These are phyloP conservation scores for Lactarius vividus DNA, from an alignment of 768 basidiomycete genomes.

Conservation along the genomic window DNA sequence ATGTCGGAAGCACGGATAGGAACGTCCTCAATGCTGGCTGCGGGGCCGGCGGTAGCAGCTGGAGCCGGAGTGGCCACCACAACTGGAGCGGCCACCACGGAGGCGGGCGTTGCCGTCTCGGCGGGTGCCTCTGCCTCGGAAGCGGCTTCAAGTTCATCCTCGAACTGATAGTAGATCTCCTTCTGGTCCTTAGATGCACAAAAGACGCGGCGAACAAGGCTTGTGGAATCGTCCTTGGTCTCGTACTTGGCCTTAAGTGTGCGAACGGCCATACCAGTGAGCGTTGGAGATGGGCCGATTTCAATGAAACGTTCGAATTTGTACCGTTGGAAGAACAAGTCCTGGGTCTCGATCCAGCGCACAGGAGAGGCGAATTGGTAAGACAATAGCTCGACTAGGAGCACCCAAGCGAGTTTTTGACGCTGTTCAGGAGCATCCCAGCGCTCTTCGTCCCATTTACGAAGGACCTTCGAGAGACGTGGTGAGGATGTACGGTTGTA, in stretches of 20 bases:
- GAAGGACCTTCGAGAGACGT: constrained; percentile 90
- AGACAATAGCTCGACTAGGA: constrained; percentile 93
- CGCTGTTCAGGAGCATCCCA: constrained; percentile 83
- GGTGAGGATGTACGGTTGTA: constrained; percentile 97
- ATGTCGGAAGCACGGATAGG: constrained; percentile 92
- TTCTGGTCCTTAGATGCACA: constrained; percentile 95
- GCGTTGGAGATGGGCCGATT: constrained; percentile 92
- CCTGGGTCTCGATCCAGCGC: constrained; percentile 99
- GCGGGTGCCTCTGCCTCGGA: constrained; percentile 38
- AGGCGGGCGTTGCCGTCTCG: constrained; percentile 33
- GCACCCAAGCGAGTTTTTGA: constrained; percentile 92
- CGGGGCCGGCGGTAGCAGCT: constrained; percentile 42
- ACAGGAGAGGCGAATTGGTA: constrained; percentile 99
- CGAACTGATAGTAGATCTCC: constrained; percentile 97
- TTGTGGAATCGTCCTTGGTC: constrained; percentile 78
- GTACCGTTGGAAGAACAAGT: constrained; percentile 83
- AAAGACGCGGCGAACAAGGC: constrained; percentile 73
- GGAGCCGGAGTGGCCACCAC: constrained; percentile 42
- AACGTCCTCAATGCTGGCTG: constrained; percentile 77
- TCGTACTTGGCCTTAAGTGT: constrained; percentile 95
- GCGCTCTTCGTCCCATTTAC: constrained; percentile 86
- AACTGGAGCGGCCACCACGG: constrained; percentile 37
- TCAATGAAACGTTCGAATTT: constrained; percentile 93
- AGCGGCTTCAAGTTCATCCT: constrained; percentile 62
- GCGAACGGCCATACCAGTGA: constrained; percentile 91